Evolutionary conservation across 2,329 filamentous ascomycete genomes (phyloP).

Genomic region (Aspergillus felis): DNA sequence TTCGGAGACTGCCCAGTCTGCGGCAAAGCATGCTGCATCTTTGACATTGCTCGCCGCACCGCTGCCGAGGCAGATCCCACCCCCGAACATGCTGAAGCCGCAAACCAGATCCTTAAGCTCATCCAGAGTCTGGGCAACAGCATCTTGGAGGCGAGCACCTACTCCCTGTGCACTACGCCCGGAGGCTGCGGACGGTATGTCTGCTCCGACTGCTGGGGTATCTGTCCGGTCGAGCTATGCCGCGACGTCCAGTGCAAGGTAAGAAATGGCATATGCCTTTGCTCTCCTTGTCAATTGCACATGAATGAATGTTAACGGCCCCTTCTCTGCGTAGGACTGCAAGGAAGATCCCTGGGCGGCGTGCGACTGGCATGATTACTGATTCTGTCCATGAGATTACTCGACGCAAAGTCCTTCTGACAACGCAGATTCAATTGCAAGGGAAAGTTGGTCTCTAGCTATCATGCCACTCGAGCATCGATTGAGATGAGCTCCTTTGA

Average conservation of each 20-base stretch:
- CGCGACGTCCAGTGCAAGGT: slow-evolving; percentile 33
- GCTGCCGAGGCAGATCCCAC: slow-evolving; percentile 11
- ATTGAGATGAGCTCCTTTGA: neutral
- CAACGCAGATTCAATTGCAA: neutral
- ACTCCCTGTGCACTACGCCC: slow-evolving; percentile 28
- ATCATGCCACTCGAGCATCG: neutral
- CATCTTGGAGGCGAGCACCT: slow-evolving; percentile 29
- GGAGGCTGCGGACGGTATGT: slow-evolving; percentile 29
- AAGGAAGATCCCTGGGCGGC: slow-evolving; percentile 29
- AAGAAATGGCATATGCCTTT: neutral
- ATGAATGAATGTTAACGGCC: neutral
- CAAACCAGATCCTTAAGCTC: slow-evolving; percentile 13
- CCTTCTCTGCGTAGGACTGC: slow-evolving; percentile 23
- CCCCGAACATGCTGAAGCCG: slow-evolving; percentile 11
- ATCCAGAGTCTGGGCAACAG: slow-evolving; percentile 21
- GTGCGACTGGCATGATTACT: slow-evolving; percentile 31
- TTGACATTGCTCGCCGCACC: slow-evolving; percentile 11
- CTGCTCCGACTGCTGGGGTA: slow-evolving; percentile 33
- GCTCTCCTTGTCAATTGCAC: neutral
- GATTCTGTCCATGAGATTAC: neutral
- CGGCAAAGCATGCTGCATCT: slow-evolving; percentile 30
- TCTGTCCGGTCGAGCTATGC: slow-evolving; percentile 31
- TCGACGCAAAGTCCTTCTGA: neutral
- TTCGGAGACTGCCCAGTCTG: slow-evolving; percentile 26
- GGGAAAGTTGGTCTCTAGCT: neutral